These are phyloP conservation scores for Forsythia viridissima DNA, from an alignment of 257 asterid genomes.

Conservation along the genomic window DNA sequence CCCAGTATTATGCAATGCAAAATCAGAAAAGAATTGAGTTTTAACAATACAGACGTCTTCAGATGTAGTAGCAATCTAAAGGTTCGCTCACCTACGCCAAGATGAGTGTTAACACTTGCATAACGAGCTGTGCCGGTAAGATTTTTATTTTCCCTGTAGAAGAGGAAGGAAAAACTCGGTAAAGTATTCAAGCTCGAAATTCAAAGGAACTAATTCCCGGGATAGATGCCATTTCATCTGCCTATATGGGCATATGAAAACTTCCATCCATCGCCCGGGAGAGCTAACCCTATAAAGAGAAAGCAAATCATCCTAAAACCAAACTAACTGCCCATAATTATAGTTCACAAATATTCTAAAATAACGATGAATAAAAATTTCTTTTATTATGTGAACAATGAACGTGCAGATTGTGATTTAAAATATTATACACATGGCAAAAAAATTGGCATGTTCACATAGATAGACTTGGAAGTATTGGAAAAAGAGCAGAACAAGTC, in stretches of 20 bases:
- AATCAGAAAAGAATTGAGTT: background rate
- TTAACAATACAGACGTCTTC: background rate
- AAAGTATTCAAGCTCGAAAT: background rate
- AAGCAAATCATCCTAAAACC: no score
- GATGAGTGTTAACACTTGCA: conserved; percentile 61
- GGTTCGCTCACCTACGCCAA: conserved; percentile 51
- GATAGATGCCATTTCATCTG: background rate
- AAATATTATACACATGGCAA: no score
- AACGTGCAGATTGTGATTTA: no score
- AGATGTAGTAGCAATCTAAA: background rate
- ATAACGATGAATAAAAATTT: no score
- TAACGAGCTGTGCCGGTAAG: conserved; percentile 62
- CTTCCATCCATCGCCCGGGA: background rate
- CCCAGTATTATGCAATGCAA: background rate
- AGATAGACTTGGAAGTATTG: no score
- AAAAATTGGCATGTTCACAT: no score
- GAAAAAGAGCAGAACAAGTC: no score
- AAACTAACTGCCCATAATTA: no score
- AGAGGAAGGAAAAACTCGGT: background rate
- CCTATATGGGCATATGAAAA: background rate
- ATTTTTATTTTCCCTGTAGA: conserved; percentile 57
- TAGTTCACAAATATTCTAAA: no score
- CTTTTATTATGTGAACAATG: no score
- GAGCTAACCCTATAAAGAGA: no score
- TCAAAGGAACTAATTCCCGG: background rate